Base-by-base conservation (phyloP, 495 filamentous ascomycete genomes). In the Sabuloglossum arenarium region DNA sequence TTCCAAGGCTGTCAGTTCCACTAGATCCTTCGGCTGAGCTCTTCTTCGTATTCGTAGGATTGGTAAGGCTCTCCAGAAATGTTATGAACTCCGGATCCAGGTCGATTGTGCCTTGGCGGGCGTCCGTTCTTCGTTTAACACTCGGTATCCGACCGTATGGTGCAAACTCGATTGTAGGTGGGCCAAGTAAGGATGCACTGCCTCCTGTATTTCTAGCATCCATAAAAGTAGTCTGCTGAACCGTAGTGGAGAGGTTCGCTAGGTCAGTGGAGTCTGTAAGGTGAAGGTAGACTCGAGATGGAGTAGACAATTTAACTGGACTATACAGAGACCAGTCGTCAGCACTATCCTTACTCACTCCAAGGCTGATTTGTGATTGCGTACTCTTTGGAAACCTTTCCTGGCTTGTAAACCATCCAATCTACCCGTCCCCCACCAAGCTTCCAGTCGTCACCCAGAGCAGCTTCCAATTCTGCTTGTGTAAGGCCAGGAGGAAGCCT, bases 41-140 rank as follows among this genome's bases (percentile, higher is more conserved):
- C 0, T 65, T 46, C 3, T 76, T 66, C 58, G 77, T 81, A 6
- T 71, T 68, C 29, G 84, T 76, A 0, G 88, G 88, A 53, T 85
- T 83, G 2, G 88, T 91, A 9, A 95, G 75, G 51, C 78, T 81
- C 66, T 93, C 85, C 6, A 98, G 77, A 63, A 97, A 98, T 23
- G 77, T 77, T 68, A 94, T 93, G 60, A 97, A 97, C 56, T 97
- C 91, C 0, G 83, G 79, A 65, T 98, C 91, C 62, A 90, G 87
- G 61, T 98, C 91, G 57, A 98, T 96, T 5, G 86, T 93, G 45
- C 93, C 91, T 65, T 94, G 86, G 3, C 90, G 81, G 57, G 77
- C 77, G 73, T 98, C 91, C 49, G 78, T 76, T 24, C 86, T 80
- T 37, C 73, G 72, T 61, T 75, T 81, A 58, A 81, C 84, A 6